Evolutionary conservation across 2,329 filamentous ascomycete species (phyloP).

Genomic region (Talaromyces sp.): DNA sequence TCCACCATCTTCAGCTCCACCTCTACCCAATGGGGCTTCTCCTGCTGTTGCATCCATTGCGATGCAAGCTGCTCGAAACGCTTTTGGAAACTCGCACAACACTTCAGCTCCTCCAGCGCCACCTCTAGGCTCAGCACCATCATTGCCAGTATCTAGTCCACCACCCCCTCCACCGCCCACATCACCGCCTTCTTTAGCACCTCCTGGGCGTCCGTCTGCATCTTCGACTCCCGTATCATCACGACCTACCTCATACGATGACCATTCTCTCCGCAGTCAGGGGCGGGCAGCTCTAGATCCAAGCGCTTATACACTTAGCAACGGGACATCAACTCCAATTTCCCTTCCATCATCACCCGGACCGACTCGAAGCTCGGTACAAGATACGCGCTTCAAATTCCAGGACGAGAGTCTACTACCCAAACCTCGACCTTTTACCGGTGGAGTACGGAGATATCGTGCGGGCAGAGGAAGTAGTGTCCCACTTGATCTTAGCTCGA

Average conservation of each 20-base stretch:
- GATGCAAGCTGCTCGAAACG: constrained; percentile 58
- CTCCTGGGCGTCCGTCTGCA: constrained; percentile 44
- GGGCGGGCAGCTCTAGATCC: constrained; percentile 67
- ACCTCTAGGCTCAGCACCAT: constrained; percentile 42
- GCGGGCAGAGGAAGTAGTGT: constrained; percentile 93
- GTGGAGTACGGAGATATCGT: constrained; percentile 74
- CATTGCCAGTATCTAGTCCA: constrained; percentile 46
- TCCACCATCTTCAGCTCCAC: constrained; percentile 33
- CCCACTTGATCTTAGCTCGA: constrained; percentile 69
- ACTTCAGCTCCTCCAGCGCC: constrained; percentile 45
- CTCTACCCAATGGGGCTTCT: constrained; percentile 39
- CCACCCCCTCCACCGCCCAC: constrained; percentile 47
- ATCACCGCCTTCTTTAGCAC: constrained; percentile 40
- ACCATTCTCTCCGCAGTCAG: constrained; percentile 42
- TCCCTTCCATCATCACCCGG: constrained; percentile 25
- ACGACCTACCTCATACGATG: constrained; percentile 22
- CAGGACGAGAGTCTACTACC: constrained; percentile 77
- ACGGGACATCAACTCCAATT: constrained; percentile 48
- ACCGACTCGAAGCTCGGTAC: constrained; percentile 53
- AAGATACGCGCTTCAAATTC: constrained; percentile 83
- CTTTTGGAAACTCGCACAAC: constrained; percentile 49
- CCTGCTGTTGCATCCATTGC: constrained; percentile 51
- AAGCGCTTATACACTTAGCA: constrained; percentile 70
- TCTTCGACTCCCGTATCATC: constrained; percentile 40
- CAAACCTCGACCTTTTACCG: constrained; percentile 75